These are phyloP conservation scores for Leccinum subgranulosum DNA, from an alignment of 768 basidiomycete species.

Conservation along the genomic window DNA sequence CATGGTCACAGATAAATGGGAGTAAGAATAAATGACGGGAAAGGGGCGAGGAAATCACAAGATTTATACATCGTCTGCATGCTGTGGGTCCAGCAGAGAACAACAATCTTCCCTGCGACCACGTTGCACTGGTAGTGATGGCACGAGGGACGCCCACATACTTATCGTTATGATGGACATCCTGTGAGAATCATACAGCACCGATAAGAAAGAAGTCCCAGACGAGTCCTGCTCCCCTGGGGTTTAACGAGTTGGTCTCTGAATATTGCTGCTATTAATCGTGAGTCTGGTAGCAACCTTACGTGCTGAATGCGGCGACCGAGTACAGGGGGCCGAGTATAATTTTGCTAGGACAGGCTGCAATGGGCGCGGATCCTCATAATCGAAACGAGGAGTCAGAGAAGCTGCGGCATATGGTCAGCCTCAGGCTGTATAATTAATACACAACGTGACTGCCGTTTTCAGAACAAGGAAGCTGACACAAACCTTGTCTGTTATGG, in stretches of 20 bases:
- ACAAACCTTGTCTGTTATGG: no score
- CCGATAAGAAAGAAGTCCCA: background rate
- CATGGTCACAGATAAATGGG: constrained; percentile 1
- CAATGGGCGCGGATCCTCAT: constrained; percentile 3
- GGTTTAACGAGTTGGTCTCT: background rate
- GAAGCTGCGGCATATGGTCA: background rate
- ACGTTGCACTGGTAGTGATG: background rate
- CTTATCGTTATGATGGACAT: background rate
- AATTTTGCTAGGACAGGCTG: background rate
- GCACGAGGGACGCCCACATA: background rate
- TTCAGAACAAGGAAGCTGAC: no score
- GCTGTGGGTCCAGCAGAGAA: background rate
- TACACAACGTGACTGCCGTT: no score
- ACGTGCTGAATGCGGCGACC: background rate
- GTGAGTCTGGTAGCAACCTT: background rate
- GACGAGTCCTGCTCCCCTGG: background rate
- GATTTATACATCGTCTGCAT: constrained; percentile 9
- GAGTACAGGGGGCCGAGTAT: background rate
- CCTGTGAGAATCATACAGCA: background rate
- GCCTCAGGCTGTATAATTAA: no score
- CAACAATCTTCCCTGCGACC: background rate
- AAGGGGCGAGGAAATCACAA: background rate
- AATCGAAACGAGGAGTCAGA: background rate
- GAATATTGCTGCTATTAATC: background rate
- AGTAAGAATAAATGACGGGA: background rate